Conservation (phyloP, 805 yeast species). For the Groenewaldozyma tartarivorans region DNA sequence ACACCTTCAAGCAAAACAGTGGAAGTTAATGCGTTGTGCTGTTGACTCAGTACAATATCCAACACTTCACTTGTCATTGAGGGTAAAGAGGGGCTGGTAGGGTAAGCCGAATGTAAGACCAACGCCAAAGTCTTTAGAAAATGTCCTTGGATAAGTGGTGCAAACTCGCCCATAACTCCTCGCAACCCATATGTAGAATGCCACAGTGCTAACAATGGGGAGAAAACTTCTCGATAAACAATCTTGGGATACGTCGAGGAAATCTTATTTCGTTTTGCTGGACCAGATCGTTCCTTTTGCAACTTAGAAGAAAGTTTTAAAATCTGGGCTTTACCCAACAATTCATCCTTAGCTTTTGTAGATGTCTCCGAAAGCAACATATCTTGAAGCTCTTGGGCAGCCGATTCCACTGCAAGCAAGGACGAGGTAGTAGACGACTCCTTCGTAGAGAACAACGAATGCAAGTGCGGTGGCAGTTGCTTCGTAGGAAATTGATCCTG, state of each 20-base stretch:
- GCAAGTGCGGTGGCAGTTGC: slow-evolving; percentile 39
- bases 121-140: slow-evolving; percentile 49
- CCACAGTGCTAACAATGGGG: slow-evolving; percentile 47
- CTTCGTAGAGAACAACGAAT: slow-evolving; percentile 31
- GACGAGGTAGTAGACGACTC: not conserved
- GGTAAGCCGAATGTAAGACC: slow-evolving; percentile 50
- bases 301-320: slow-evolving; percentile 23
- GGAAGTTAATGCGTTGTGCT: slow-evolving; percentile 11
- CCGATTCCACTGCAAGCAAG: slow-evolving; percentile 6
- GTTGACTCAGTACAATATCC: slow-evolving; percentile 16
- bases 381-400: slow-evolving; percentile 17
- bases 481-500: slow-evolving; percentile 32
- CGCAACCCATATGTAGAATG: slow-evolving; percentile 33
- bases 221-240: slow-evolving; percentile 16
- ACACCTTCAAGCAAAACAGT: slow-evolving; percentile 24
- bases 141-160: slow-evolving; percentile 47
- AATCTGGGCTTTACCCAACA: slow-evolving; percentile 21
- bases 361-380: slow-evolving; percentile 16
- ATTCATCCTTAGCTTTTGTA: slow-evolving; percentile 17
- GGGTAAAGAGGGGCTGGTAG: slow-evolving; percentile 38
- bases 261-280: not conserved
- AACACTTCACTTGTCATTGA: slow-evolving; percentile 53
- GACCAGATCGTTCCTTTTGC: slow-evolving; percentile 10
- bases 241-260: not conserved
- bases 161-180: slow-evolving; percentile 39